Conservation (phyloP, 2,329 filamentous ascomycete species). For the Thelonectria discophora region DNA sequence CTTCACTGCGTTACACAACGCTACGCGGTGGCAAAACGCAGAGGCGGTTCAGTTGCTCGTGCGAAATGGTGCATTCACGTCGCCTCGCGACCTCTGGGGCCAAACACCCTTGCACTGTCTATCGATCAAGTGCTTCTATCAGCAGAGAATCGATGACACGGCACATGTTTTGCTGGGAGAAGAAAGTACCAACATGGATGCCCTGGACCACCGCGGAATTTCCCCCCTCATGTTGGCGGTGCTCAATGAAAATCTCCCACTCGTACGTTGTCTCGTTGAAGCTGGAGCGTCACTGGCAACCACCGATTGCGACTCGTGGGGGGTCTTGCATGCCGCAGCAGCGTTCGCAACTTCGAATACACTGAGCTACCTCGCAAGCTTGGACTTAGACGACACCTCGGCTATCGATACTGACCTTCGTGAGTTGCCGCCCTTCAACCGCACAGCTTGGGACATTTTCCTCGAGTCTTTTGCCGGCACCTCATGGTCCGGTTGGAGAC, state of each 20-base stretch:
- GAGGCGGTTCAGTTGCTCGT: conserved; percentile 16
- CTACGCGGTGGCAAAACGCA: rapidly evolving
- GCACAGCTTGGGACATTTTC: not conserved
- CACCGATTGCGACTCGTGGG: not conserved
- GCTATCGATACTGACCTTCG: not conserved
- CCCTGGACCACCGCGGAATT: no score
- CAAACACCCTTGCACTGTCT: not conserved
- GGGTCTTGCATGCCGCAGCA: not conserved
- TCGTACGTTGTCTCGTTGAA: not conserved
- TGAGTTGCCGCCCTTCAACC: rapidly evolving
- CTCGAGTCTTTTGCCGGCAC: not conserved
- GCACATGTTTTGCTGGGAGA: not conserved
- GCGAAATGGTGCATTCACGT: conserved; percentile 13
- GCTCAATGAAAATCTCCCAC: not conserved
- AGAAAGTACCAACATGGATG: not conserved
- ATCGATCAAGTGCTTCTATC: not conserved
- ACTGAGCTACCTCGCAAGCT: not conserved
- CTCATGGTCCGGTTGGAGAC: rapidly evolving
- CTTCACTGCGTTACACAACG: not conserved
- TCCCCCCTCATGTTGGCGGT: not conserved
- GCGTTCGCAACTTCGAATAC: not conserved
- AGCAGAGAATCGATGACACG: not conserved
- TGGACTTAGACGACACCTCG: not conserved
- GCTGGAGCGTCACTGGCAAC: not conserved
- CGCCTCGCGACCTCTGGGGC: rapidly evolving